Conservation (phyloP, 257 asterid genomes). For the Oldenlandia corymbosa region DNA sequence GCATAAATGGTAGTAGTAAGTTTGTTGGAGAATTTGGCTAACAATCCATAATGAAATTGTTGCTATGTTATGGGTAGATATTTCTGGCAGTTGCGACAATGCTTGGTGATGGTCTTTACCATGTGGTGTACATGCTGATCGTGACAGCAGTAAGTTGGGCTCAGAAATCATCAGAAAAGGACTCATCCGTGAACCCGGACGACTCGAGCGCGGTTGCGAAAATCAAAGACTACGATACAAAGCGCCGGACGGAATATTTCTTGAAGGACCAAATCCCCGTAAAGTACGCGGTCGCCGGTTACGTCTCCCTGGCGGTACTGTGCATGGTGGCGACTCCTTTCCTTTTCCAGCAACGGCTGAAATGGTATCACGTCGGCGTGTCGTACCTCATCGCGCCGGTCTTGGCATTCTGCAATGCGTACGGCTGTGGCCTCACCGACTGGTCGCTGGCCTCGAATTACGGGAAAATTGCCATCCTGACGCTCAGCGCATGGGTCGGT, state of each 20-base stretch:
- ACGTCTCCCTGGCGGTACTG: slow-evolving; percentile 28
- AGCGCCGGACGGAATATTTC: slow-evolving; percentile 36
- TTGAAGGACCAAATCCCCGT: slow-evolving; percentile 49
- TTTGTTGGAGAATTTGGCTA: too few relatives aligned
- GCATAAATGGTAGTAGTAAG: too few relatives aligned
- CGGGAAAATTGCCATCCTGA: slow-evolving; percentile 56
- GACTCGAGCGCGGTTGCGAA: slow-evolving; percentile 1
- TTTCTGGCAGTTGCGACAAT: slow-evolving; percentile 68
- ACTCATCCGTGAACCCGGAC: not conserved
- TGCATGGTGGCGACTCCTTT: slow-evolving; percentile 32
- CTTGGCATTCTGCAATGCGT: slow-evolving; percentile 68
- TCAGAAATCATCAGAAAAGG: not conserved
- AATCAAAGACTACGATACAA: slow-evolving; percentile 24
- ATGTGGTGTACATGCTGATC: slow-evolving; percentile 43
- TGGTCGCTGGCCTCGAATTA: slow-evolving; percentile 74
- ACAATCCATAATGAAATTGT: too few relatives aligned
- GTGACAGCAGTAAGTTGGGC: slow-evolving; percentile 23
- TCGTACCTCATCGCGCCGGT: slow-evolving; percentile 45
- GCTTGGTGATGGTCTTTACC: slow-evolving; percentile 78
- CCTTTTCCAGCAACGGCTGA: slow-evolving; percentile 40
- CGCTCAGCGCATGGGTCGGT: slow-evolving; percentile 64
- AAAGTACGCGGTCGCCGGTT: slow-evolving; percentile 36
- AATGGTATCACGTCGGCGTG: slow-evolving; percentile 51
- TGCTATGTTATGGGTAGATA: too few relatives aligned
- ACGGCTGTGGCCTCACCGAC: slow-evolving; percentile 67